phyloP scores from a whole-genome alignment of 352 stramenopile genomes.

The Pilasporangium apinafurcum region DNA sequence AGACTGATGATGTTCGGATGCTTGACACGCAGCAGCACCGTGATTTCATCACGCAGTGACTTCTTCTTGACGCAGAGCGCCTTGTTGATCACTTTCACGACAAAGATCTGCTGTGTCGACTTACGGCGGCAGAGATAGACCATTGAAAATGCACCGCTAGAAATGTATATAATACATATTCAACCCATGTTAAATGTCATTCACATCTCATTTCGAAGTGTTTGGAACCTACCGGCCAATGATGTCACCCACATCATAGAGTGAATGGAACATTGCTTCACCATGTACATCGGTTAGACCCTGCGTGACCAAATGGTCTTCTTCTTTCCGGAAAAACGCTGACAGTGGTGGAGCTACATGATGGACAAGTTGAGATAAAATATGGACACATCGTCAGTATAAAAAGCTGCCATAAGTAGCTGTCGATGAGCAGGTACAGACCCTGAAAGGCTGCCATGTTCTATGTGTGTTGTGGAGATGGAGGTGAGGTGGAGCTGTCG shows the following conservation, averaged over 20 bases:
- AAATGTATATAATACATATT: not conserved
- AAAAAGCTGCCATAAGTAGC: not conserved
- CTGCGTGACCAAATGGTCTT: conserved; percentile 78
- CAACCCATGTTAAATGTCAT: not conserved
- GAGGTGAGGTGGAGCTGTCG: not conserved
- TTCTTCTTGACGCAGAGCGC: conserved; percentile 83
- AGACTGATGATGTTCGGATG: conserved; percentile 86
- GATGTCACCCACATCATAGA: conserved; percentile 85
- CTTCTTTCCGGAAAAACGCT: conserved; percentile 85
- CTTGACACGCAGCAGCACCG: conserved; percentile 77
- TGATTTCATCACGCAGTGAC: conserved; percentile 82
- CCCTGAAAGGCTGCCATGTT: conserved; percentile 73
- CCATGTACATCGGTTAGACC: conserved; percentile 76
- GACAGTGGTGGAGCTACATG: conserved; percentile 71
- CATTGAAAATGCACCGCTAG: conserved; percentile 71
- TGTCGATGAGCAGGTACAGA: conserved; percentile 8
- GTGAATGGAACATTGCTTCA: conserved; percentile 82
- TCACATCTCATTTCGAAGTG: not conserved
- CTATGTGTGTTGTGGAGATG: not conserved
- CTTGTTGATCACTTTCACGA: conserved; percentile 88
- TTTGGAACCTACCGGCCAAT: conserved; percentile 45
- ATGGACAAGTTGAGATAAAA: not conserved
- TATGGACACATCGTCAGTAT: not conserved
- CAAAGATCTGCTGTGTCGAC: conserved; percentile 74
- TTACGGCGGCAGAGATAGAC: conserved; percentile 82